phyloP scores from a whole-genome alignment of 441 rosid genomes.

The Macaranga tanarius region DNA sequence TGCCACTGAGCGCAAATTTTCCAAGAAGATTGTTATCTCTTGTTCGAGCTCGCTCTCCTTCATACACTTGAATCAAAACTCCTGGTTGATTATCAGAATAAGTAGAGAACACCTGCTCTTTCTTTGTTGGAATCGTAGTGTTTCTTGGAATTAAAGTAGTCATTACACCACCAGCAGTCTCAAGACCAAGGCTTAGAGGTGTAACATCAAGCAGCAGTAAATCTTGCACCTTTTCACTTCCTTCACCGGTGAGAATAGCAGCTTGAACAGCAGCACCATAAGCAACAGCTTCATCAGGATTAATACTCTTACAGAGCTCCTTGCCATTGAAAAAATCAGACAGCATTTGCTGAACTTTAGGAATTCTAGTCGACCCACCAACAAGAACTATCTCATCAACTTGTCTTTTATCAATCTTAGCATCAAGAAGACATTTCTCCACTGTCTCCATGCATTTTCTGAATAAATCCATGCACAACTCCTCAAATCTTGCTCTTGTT shows the following conservation, averaged over 20 bases:
- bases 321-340: slow-evolving; percentile 51
- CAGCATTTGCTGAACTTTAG: slow-evolving; percentile 48
- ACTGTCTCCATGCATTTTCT: slow-evolving; percentile 51
- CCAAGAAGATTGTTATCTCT: slow-evolving; percentile 47
- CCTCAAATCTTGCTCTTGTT: slow-evolving; percentile 53
- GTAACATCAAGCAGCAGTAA: slow-evolving; percentile 44
- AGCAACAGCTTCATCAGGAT: slow-evolving; percentile 54
- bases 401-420: slow-evolving; percentile 43
- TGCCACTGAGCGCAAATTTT: slow-evolving; percentile 36
- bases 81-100: slow-evolving; percentile 52
- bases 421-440: slow-evolving; percentile 47
- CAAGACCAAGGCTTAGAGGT: slow-evolving; percentile 42
- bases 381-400: slow-evolving; percentile 50
- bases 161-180: slow-evolving; percentile 19
- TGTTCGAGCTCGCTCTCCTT: slow-evolving; percentile 51
- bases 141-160: slow-evolving; percentile 33
- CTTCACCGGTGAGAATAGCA: slow-evolving; percentile 40
- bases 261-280: slow-evolving; percentile 51
- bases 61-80: slow-evolving; percentile 51
- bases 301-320: slow-evolving; percentile 50
- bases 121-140: slow-evolving; percentile 39
- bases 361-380: slow-evolving; percentile 56
- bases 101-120: slow-evolving; percentile 49
- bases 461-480: slow-evolving; percentile 46
- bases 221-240: slow-evolving; percentile 46